Evolutionary conservation across 768 basidiomycete species (phyloP).

Genomic region (Termitomyces sp.): DNA sequence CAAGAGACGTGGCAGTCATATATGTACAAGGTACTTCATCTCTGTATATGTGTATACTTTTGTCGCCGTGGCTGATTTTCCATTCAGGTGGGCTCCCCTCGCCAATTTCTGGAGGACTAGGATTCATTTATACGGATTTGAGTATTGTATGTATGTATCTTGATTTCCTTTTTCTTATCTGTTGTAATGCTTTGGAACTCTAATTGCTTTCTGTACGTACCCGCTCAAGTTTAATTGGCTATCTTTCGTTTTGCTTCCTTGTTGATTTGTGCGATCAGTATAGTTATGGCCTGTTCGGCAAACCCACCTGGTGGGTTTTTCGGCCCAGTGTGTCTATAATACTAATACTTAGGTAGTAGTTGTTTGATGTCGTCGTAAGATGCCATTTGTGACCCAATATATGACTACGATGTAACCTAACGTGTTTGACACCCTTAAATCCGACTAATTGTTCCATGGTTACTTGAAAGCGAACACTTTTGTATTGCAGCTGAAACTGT

Average conservation of each 20-base stretch:
- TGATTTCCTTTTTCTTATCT: not conserved
- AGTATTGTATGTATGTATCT: not conserved
- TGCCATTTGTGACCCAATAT: too few relatives aligned
- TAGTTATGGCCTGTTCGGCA: too few relatives aligned
- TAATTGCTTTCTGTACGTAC: not conserved
- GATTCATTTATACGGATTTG: not conserved
- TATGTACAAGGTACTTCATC: conserved; percentile 45
- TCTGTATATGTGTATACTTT: not conserved
- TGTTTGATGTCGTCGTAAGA: too few relatives aligned
- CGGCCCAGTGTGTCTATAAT: too few relatives aligned
- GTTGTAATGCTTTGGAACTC: not conserved
- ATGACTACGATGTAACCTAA: too few relatives aligned
- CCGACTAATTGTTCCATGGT: too few relatives aligned
- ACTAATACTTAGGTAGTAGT: too few relatives aligned
- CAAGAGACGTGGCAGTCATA: conserved; percentile 71
- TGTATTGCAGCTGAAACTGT: too few relatives aligned
- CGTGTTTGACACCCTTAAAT: too few relatives aligned
- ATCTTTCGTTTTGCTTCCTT: not conserved
- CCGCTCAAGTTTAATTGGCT: not conserved
- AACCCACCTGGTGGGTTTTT: too few relatives aligned
- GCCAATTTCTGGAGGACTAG: conserved; percentile 11
- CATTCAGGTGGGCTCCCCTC: conserved; percentile 9
- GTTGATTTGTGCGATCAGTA: not conserved
- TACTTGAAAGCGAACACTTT: too few relatives aligned
- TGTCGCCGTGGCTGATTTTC: not conserved